Conservation (phyloP, 192 early-diverging fungal genomes). For the Lobosporangium transversale region DNA sequence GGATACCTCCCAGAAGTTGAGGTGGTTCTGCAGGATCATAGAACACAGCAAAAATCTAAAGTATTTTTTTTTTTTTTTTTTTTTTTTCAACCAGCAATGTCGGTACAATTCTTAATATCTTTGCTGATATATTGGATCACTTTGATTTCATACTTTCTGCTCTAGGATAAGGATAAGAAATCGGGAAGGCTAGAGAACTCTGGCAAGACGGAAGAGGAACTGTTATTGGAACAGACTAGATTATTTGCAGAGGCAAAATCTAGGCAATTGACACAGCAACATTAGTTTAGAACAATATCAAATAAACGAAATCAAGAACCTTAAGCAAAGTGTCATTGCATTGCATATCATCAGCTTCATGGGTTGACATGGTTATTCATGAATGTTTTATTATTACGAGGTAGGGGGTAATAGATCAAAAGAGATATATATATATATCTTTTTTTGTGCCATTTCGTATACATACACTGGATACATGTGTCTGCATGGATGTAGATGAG, state of each 20-base stretch:
- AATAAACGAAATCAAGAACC: too few species aligned
- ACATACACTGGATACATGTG: too few species aligned
- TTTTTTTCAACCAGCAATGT: slow-evolving; percentile 1
- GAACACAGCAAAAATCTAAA: slow-evolving; percentile 80
- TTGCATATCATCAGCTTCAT: too few species aligned
- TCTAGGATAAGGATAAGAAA: slow-evolving; percentile 82
- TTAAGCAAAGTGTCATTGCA: too few species aligned
- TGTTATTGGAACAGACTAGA: slow-evolving; percentile 82
- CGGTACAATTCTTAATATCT: slow-evolving; percentile 41
- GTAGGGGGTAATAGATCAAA: too few species aligned
- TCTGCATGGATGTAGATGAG: too few species aligned
- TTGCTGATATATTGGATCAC: too few species aligned
- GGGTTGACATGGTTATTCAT: too few species aligned
- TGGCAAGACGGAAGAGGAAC: slow-evolving; percentile 87
- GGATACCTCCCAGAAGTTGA: slow-evolving; percentile 89
- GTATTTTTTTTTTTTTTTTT: not conserved
- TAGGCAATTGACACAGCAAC: slow-evolving; percentile 68
- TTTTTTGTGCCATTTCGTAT: too few species aligned
- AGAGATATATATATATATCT: too few species aligned
- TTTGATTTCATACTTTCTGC: too few species aligned
- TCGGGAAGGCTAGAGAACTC: slow-evolving; percentile 80
- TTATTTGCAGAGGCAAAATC: slow-evolving; percentile 90
- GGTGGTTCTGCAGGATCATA: slow-evolving; percentile 90
- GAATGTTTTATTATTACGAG: too few species aligned
- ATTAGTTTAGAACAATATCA: slow-evolving; percentile 2